Percentiles rank a stretch among this genome's conserved stretches.
Evolutionary conservation across 257 asterid species (phyloP).

Genomic region (Solanum sejunctum): DNA sequence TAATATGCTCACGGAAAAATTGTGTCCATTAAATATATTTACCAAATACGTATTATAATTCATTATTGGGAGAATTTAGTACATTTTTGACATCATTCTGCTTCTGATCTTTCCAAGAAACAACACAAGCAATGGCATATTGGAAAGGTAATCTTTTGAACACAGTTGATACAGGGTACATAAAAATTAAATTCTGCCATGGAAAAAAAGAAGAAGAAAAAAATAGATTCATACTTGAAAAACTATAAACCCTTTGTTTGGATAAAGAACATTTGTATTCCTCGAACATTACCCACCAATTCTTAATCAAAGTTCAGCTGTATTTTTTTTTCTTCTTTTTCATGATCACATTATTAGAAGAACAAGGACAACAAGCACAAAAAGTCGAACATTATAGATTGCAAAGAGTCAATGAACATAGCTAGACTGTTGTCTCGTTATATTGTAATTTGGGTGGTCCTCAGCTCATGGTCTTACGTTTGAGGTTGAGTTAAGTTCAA

Average conservation of each 20-base stretch:
- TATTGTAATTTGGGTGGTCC: neutral
- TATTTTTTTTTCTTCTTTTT: neutral
- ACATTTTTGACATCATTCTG: neutral
- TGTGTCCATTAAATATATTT: neutral
- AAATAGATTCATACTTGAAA: neutral
- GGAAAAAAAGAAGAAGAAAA: neutral
- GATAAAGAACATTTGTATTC: neutral
- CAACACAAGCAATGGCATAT: neutral
- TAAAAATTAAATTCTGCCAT: neutral
- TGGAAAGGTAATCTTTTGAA: neutral
- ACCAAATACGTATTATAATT: neutral
- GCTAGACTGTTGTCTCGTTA: neutral
- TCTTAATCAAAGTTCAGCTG: neutral
- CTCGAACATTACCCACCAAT: neutral
- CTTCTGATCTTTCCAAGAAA: neutral
- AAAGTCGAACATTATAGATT: neutral
- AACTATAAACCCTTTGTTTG: neutral
- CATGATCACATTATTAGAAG: neutral
- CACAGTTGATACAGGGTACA: neutral
- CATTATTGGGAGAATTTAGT: neutral
- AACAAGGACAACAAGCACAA: neutral
- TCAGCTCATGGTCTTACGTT: neutral
- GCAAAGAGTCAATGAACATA: neutral
- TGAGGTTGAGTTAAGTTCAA: neutral
- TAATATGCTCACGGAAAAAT: neutral